phyloP scores from a whole-genome alignment of 768 basidiomycete genomes.

The Hortiboletus campestris region DNA sequence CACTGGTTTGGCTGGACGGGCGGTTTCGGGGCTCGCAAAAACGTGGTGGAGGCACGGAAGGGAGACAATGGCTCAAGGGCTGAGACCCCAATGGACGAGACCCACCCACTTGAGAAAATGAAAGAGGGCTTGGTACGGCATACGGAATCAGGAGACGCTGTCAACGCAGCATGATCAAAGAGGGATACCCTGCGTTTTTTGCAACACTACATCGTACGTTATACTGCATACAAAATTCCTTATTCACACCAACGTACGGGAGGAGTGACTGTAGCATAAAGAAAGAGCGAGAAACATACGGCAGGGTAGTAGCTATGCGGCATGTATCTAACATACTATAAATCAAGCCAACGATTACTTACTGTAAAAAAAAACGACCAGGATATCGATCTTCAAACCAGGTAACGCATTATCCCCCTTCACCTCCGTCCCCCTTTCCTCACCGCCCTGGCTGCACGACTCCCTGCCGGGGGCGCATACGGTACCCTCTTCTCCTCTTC shows the following conservation, averaged over 20 bases:
- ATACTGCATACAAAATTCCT: too few species aligned
- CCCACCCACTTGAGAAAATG: slow-evolving; percentile 7
- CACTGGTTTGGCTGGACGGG: slow-evolving; percentile 68
- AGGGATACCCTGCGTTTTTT: background rate
- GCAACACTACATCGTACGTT: background rate
- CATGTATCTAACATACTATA: too few species aligned
- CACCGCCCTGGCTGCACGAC: slow-evolving; percentile 10
- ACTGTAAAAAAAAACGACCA: background rate
- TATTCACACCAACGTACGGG: too few species aligned
- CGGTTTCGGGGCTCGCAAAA: slow-evolving; percentile 45
- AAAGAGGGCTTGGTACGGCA: background rate
- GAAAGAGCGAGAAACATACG: too few species aligned
- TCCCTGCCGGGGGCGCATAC: slow-evolving; percentile 15
- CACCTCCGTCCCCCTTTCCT: background rate
- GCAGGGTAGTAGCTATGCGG: too few species aligned
- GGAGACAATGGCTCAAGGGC: background rate
- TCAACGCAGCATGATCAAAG: slow-evolving; percentile 1
- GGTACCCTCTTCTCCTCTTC: slow-evolving; percentile 1
- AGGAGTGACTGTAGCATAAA: too few species aligned
- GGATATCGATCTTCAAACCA: background rate
- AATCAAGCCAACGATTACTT: slow-evolving; percentile 1
- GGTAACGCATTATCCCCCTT: background rate
- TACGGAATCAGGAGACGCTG: background rate
- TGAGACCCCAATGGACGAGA: background rate
- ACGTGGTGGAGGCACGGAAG: slow-evolving; percentile 26